These are phyloP conservation scores for Cubamyces sp. DNA, from an alignment of 768 basidiomycete species.

Conservation along the genomic window DNA sequence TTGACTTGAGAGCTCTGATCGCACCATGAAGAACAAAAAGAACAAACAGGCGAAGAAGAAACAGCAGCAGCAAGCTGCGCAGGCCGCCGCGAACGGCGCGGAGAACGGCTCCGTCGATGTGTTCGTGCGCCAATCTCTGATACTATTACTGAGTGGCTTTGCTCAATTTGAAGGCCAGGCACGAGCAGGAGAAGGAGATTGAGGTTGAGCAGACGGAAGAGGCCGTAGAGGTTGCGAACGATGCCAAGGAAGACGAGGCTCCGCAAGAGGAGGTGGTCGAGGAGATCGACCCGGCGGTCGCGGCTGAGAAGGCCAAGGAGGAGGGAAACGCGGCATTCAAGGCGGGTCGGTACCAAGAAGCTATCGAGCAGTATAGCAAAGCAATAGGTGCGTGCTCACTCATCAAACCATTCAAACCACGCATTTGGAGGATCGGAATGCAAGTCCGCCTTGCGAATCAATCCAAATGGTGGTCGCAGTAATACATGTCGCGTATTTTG, in stretches of 20 bases:
- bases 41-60: constrained; percentile 28
- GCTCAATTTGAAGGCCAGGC: constrained; percentile 12
- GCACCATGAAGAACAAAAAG: constrained; percentile 30
- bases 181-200: constrained; percentile 11
- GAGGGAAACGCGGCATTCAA: constrained; percentile 79
- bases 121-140: constrained; percentile 10
- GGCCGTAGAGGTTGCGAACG: constrained; percentile 9
- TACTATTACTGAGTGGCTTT: constrained; percentile 8
- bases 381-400: constrained; percentile 60
- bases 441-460: too few species aligned
- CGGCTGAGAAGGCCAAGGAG: constrained; percentile 71
- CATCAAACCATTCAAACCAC: background rate
- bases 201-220: constrained; percentile 4
- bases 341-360: constrained; percentile 61
- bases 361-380: constrained; percentile 74
- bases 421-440: too few species aligned
- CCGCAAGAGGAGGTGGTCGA: background rate
- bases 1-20: background rate
- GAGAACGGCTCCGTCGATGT: constrained; percentile 8
- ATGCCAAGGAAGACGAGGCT: background rate
- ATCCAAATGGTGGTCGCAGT: too few species aligned
- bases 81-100: constrained; percentile 13
- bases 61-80: constrained; percentile 19
- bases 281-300: constrained; percentile 42
- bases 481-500: too few species aligned